A percentile compares a stretch with the other conserved stretches of the same genome.
Evolutionary conservation across 768 basidiomycete species (phyloP).

Genomic region (Russula foetens): DNA sequence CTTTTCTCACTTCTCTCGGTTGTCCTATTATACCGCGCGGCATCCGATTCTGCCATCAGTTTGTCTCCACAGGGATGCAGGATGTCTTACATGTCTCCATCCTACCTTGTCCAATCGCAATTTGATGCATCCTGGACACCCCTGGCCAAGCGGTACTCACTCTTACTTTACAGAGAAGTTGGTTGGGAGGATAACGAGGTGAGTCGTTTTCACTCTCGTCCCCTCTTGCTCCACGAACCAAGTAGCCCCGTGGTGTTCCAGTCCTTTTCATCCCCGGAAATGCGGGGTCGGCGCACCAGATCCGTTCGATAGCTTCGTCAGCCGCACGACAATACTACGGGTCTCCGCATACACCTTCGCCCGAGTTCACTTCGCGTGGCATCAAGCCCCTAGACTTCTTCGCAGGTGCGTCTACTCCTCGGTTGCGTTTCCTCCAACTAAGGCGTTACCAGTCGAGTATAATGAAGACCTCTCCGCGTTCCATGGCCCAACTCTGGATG

Average conservation of each 20-base stretch:
- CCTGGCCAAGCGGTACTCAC: constrained; percentile 63
- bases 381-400: constrained; percentile 75
- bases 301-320: constrained; percentile 90
- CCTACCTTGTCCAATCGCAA: constrained; percentile 64
- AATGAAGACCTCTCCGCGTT: constrained; percentile 97
- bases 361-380: constrained; percentile 40
- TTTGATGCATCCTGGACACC: constrained; percentile 67
- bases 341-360: constrained; percentile 46
- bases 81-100: constrained; percentile 95
- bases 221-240: background rate
- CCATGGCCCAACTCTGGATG: constrained; percentile 79
- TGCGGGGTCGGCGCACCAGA: constrained; percentile 90
- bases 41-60: constrained; percentile 6
- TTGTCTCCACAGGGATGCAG: constrained; percentile 88
- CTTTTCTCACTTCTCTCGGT: background rate
- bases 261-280: constrained; percentile 97
- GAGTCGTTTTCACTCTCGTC: constrained; percentile 15
- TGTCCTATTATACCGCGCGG: constrained; percentile 9
- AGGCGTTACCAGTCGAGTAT: constrained; percentile 65
- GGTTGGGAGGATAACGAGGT: constrained; percentile 73
- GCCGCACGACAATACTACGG: constrained; percentile 74
- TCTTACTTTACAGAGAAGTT: constrained; percentile 88
- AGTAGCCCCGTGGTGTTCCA: constrained; percentile 51
- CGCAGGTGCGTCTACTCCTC: constrained; percentile 47
- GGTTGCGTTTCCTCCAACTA: background rate